Evolutionary conservation across 257 asterid genomes (phyloP), one percentile per base, ranked within the genome.

Genomic region (Coffea canephora): DNA sequence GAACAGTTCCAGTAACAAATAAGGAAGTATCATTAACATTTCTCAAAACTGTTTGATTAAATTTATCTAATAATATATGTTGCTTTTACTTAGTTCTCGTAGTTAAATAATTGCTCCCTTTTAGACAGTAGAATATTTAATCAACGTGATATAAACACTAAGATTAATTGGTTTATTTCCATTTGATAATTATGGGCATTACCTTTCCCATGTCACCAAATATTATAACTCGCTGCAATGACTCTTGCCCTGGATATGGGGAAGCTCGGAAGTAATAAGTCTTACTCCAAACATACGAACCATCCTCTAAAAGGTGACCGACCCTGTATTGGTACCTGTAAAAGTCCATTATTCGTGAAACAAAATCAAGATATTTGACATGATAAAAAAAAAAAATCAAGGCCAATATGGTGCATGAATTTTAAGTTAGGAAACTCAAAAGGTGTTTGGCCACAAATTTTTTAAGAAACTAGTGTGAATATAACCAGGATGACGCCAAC

Each of bases 131-230:
- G 43, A 39, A 39, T 4, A 39, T 39, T 39, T 39, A 39, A 39
- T 39, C 43, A 39, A 4, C 43, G 5, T 39, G 43, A 4, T 39
- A 39, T 39, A 39, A 39, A 39, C 43, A 39, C 43, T 39, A 31
- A 31, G 34, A 31, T 31, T 31, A 31, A 4, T 39, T 39, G 43
- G 43, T 4, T 39, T 39, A 31, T 39, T 39, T 39, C 43, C 43
- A 39, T 39, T 39, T 39, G 43, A 39, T 39, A 39, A 4, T 39
- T 39, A 39, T 39, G 43, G 27, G 71, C 27, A 49, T 54, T 84
- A 94, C 98, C 99, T 95, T 95, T 65, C 99, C 99, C 97, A 93
- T 91, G 89, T 95, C 98, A 61, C 98, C 99, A 78, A 95, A 93
- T 68, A 95, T 89, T 80, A 95, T 50, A 18, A 93, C 90, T 50